phyloP scores from a whole-genome alignment of 805 yeast species.

The Yarrowia sp. region DNA sequence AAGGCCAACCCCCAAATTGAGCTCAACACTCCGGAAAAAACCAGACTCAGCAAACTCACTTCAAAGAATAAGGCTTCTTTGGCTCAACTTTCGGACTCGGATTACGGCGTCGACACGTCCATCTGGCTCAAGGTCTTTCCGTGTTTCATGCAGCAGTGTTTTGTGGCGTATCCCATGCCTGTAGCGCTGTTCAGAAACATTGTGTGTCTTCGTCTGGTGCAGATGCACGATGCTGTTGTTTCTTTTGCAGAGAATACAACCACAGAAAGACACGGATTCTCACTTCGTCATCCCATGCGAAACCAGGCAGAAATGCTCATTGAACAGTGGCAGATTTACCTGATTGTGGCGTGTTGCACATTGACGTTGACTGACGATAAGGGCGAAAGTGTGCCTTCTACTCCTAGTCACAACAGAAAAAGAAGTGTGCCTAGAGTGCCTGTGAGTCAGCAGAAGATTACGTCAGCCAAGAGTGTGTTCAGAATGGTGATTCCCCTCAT shows the following conservation, averaged over 20 bases:
- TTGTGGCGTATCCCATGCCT: slow-evolving; percentile 85
- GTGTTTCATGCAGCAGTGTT: slow-evolving; percentile 69
- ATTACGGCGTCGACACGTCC: slow-evolving; percentile 93
- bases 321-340: slow-evolving; percentile 86
- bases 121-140: slow-evolving; percentile 95
- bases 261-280: slow-evolving; percentile 41
- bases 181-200: slow-evolving; percentile 91
- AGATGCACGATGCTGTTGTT: slow-evolving; percentile 58
- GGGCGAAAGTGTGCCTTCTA: slow-evolving; percentile 55
- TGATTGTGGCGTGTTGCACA: slow-evolving; percentile 91
- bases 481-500: slow-evolving; percentile 84
- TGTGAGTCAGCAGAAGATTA: slow-evolving; percentile 81
- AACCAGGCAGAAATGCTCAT: slow-evolving; percentile 73
- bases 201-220: slow-evolving; percentile 87
- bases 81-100: slow-evolving; percentile 84
- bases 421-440: slow-evolving; percentile 73
- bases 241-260: slow-evolving; percentile 44
- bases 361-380: slow-evolving; percentile 90
- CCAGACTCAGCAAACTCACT: slow-evolving; percentile 68
- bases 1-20: slow-evolving; percentile 55
- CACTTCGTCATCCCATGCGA: slow-evolving; percentile 48
- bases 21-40: slow-evolving; percentile 75
- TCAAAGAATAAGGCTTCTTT: slow-evolving; percentile 68
- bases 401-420: slow-evolving; percentile 66
- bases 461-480: slow-evolving; percentile 89